A percentile compares a stretch with the other conserved stretches of the same genome.
Conservation (phyloP, 495 filamentous ascomycete genomes). For the Opeltia flavorubescens region DNA sequence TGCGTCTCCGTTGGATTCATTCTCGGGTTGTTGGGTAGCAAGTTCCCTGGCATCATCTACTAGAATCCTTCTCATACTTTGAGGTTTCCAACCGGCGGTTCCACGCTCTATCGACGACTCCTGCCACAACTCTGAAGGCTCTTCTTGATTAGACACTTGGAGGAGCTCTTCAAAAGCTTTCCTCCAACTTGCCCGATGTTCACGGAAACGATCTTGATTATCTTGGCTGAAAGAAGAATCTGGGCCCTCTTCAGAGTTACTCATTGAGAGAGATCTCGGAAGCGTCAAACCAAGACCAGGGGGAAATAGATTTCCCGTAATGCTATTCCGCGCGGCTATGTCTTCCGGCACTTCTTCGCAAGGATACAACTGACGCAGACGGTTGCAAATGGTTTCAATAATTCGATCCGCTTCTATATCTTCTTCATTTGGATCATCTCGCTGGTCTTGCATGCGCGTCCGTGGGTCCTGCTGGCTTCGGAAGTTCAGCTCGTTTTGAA, state of each 20-base stretch:
- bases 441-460: too few relatives aligned
- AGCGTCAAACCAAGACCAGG: not conserved
- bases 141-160: conserved; percentile 15
- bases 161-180: conserved; percentile 44
- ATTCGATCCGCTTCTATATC: too few relatives aligned
- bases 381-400: too few relatives aligned
- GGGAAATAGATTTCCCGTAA: not conserved
- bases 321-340: too few relatives aligned
- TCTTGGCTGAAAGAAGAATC: conserved; percentile 41
- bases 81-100: conserved; percentile 13
- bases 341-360: too few relatives aligned
- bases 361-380: too few relatives aligned
- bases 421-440: too few relatives aligned
- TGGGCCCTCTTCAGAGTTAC: conserved; percentile 29
- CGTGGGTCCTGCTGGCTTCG: too few relatives aligned
- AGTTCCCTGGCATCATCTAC: not conserved
- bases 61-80: conserved; percentile 10
- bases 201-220: conserved; percentile 19
- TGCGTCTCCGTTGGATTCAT: conserved; percentile 9
- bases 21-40: conserved; percentile 2
- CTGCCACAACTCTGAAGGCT: conserved; percentile 18
- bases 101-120: too few relatives aligned
- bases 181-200: conserved; percentile 26
- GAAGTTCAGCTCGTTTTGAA: too few relatives aligned
- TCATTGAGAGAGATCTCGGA: conserved; percentile 23